phyloP scores from a whole-genome alignment of 169 alveolate genomes.

The Plasmodium falciparum region DNA sequence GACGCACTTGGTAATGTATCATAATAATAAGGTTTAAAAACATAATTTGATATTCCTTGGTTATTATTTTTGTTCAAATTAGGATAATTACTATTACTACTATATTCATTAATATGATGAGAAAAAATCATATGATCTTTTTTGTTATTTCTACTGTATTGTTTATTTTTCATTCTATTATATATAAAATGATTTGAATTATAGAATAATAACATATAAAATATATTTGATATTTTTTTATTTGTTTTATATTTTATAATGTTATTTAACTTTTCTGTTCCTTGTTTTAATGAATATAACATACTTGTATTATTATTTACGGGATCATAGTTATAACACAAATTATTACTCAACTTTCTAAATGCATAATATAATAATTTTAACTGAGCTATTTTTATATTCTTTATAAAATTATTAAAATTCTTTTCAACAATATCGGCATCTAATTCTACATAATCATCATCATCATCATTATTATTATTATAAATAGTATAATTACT shows the following conservation, averaged over 20 bases:
- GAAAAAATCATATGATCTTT: neutral
- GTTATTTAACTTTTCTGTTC: constrained; percentile 34
- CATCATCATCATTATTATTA: neutral
- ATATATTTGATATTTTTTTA: constrained; percentile 20
- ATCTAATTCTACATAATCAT: constrained; percentile 57
- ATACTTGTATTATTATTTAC: constrained; percentile 13
- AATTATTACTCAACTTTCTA: constrained; percentile 51
- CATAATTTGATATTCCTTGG: constrained; percentile 46
- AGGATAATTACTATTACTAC: neutral
- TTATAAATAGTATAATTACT: too few relatives aligned
- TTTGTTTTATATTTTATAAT: constrained; percentile 17
- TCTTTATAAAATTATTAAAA: constrained; percentile 56
- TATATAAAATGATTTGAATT: constrained; percentile 29
- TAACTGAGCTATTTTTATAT: constrained; percentile 64
- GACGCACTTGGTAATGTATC: constrained; percentile 72
- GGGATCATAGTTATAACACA: constrained; percentile 21
- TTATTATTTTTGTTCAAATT: constrained; percentile 5
- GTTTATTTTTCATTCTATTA: constrained; percentile 14
- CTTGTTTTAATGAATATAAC: constrained; percentile 22
- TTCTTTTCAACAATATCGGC: constrained; percentile 76
- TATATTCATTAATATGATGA: constrained; percentile 18
- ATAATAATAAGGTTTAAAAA: constrained; percentile 68
- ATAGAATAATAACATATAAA: constrained; percentile 53
- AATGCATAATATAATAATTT: constrained; percentile 59
- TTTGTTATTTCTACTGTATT: too few relatives aligned